Base-by-base conservation (phyloP, 257 asterid species). In the Anisodus acutangulus region DNA sequence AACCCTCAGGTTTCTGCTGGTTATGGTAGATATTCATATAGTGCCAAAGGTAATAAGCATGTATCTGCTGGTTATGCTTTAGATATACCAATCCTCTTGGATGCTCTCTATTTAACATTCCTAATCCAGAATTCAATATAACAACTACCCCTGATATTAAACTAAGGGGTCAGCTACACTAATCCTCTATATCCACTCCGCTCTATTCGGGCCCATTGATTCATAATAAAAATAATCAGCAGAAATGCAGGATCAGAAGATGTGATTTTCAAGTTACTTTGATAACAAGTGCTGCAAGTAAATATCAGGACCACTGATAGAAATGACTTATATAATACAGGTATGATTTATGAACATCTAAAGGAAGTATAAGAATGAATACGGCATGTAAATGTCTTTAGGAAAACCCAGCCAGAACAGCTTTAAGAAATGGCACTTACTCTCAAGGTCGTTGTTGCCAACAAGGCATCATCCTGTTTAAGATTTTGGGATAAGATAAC, bases 381-480 rank as follows among this genome's bases (percentile, higher is more conserved):
- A 71, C 4, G n/a, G 13, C n/a, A 71, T 71, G 79, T n/a, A n/a
- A 71, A 71, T 37, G 43, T 19, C 37, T 45, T 45, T 10, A 19
- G n/a, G n/a, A 9, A 45, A 71, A 19, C 80, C 39, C 80, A n/a
- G 39, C 80, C n/a, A 45, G 31, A n/a, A n/a, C 58, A 71, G 80
- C 47, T 71, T n/a, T n/a, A 82, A 17, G 80, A 54, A 31, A 81
- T 31, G 84, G 49, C 80, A 92, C 98, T 91, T 87, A 95, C 99
- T 89, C 93, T 90, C 88, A 95, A 84, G 80, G 95, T 93, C 35
- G 91, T 89, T 87, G 94, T 85, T 85, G 98, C 85, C 64, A 97
- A 92, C 89, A 95, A 88, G 88, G 97, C 91, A 87, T 92, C 97
- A 86, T 97, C 99, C 85, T 85, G 92, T 79, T 88, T 87, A 62